Evolutionary conservation across 306 rosid genomes (phyloP).

Genomic region (Erythrophleum fordii): DNA sequence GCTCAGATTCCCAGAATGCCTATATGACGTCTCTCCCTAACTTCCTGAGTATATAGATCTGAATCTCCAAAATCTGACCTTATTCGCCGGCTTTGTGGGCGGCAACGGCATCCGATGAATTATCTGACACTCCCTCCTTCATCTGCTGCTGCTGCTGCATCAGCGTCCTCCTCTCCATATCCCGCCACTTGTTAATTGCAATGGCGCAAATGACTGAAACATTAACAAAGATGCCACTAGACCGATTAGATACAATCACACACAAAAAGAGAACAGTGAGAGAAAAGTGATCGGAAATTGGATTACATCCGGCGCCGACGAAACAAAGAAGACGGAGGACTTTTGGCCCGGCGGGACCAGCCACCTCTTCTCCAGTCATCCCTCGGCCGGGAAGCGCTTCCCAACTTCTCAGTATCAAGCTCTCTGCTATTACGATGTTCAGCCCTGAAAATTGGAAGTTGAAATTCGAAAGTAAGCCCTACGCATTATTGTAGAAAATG

Average conservation of each 20-base stretch:
- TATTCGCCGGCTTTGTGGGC: slow-evolving; percentile 51
- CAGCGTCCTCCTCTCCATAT: slow-evolving; percentile 54
- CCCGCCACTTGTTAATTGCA: slow-evolving; percentile 65
- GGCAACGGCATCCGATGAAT: slow-evolving; percentile 43
- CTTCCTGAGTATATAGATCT: slow-evolving; percentile 8
- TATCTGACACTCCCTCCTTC: slow-evolving; percentile 26
- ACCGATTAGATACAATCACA: neutral
- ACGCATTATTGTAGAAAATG: neutral
- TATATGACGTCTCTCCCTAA: neutral
- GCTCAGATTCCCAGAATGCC: neutral
- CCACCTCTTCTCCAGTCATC: slow-evolving; percentile 79
- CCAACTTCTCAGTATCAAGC: neutral
- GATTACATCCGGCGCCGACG: slow-evolving; percentile 84
- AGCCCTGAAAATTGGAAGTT: neutral
- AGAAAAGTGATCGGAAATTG: slow-evolving; percentile 12
- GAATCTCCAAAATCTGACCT: slow-evolving; percentile 28
- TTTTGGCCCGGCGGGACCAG: slow-evolving; percentile 95
- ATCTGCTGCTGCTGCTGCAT: slow-evolving; percentile 39
- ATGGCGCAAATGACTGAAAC: slow-evolving; percentile 58
- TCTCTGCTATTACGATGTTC: neutral
- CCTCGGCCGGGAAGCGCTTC: slow-evolving; percentile 25
- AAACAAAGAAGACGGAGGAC: slow-evolving; percentile 64
- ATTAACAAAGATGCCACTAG: neutral
- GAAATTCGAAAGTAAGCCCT: neutral
- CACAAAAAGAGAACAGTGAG: neutral